Evolutionary conservation across 1,284 basidiomycete genomes (phyloP), one percentile per base, ranked within the genome.

Genomic region (Irpex sp.): DNA sequence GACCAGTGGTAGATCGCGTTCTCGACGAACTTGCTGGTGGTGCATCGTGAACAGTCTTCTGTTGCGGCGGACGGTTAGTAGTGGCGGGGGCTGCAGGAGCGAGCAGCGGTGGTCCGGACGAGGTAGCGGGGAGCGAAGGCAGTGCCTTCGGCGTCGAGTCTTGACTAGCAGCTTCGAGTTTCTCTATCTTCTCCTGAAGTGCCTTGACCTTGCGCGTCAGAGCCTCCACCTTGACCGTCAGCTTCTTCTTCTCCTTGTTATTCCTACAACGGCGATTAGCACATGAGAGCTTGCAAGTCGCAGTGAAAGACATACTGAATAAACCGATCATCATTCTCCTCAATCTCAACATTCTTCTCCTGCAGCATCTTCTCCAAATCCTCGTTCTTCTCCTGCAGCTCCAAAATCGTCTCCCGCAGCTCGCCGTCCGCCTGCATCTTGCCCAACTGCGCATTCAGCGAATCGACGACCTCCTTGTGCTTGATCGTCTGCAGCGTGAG

Each of bases 241-340:
- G 76, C 67, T 88, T 90, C 77, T 90, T 91, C 75, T 90, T 91
- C 65, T 87, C 85, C 71, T 90, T 91, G 62, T 90, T 71, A 69
- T 89, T 81, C 67, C 89, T 91, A 63, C 33, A 54, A 49, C 7
- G 64, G 39, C 33, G 14, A 37, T 56, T 21, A 19, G 55, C 21
- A 47, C 19, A 54, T 35, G 45, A 19, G 23, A 54, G 3, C 9
- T 8, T 9, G 2, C n/a, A 36, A 51, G 3, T 1, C 3, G 5
- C 6, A 3, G 28, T 28, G 28, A 28, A 28, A 47, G 21, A 81
- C 89, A 67, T 74, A 91, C 90, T 87, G 87, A 61, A 92, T 83
- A 62, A 85, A 83, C 48, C 83, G 83, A 69, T 92, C 90, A 66
- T 92, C 90, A 61, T 91, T 89, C 66, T 88, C 87, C 69, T 92